Evolutionary conservation across 2,329 filamentous ascomycete genomes (phyloP).

Genomic region (Pseudogymnoascus sp.): DNA sequence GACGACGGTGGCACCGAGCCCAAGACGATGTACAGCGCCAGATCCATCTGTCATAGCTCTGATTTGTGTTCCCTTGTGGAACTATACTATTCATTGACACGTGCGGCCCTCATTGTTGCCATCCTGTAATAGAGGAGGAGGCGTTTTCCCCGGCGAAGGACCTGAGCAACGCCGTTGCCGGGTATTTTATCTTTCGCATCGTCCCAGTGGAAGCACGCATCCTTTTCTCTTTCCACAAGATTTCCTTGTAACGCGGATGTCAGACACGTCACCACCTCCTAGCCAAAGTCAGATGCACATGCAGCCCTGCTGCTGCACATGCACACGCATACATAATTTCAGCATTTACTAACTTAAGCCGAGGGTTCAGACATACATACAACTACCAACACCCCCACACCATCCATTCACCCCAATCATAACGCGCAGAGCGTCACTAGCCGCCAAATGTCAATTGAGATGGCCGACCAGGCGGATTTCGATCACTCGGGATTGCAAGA

Average conservation of each 20-base stretch:
- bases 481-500: constrained; percentile 30
- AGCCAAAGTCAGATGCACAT: constrained; percentile 5
- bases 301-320: constrained; percentile 4
- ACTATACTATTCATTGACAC: not conserved
- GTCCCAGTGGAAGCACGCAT: constrained; percentile 6
- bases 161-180: not conserved
- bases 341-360: constrained; percentile 4
- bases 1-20: not conserved
- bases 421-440: constrained; percentile 21
- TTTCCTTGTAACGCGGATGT: constrained; percentile 5
- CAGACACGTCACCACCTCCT: constrained; percentile 6
- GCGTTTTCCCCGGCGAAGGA: not conserved
- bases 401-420: constrained; percentile 22
- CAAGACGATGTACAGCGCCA: not conserved
- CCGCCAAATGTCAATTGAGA: constrained; percentile 18
- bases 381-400: not conserved
- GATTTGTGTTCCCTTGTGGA: constrained; percentile 1
- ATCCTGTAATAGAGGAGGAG: not conserved
- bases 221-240: constrained; percentile 3
- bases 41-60: constrained; percentile 8
- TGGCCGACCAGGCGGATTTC: constrained; percentile 29
- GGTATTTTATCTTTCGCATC: not conserved
- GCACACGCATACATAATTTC: constrained; percentile 1
- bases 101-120: not conserved
- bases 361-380: constrained; percentile 1